Evolutionary conservation across 768 basidiomycete genomes (phyloP), one percentile per base, ranked within the genome.

Genomic region (Lactarius sanguifluus): DNA sequence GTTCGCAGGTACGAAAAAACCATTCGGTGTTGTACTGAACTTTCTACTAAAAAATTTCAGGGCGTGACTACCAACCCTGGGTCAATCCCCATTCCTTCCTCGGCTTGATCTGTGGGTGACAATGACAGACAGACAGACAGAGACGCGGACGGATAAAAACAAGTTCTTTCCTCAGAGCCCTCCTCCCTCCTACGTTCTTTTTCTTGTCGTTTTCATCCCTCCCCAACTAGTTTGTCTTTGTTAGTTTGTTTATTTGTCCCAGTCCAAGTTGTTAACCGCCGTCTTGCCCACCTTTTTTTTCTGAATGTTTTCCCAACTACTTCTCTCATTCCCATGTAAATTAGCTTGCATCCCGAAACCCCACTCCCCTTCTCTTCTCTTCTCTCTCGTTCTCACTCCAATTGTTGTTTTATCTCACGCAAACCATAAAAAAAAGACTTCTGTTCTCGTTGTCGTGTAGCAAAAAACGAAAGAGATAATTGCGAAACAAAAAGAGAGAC

Each of bases 1-100:
- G 95, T 59, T 82, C 86, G 40, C 88, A 83, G 81, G 90, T 89
- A 61, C 43, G 83, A 9, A 56, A 7, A 6, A 32, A 34, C 32
- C 32, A 2, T 73, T 32, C 3, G 18, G 20, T 20, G 15, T 58
- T n/a, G 4, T 18, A 15, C 15, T 56, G 55, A 9, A 9, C 32
- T 34, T 9, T 23, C n/a, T 40, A 2, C 32, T 38, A 8, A n/a
- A 3, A 12, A 16, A 2, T 25, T 23, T 20, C 57, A 65, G 64
- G 64, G 64, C 3, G 64, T 65, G 40, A 43, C 59, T 6, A 65
- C 58, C 2, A 34, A 32, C 55, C 25, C 61, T 8, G 52, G 61
- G 28, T 20, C 52, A 16, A 38, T 62, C 28, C 30, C 62, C 5
- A 57, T 62, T 12, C 62, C 62, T 15, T 56, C 54, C 5, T 40